Evolutionary conservation across 805 yeast genomes (phyloP).

Genomic region (Soucietia sequanensis): DNA sequence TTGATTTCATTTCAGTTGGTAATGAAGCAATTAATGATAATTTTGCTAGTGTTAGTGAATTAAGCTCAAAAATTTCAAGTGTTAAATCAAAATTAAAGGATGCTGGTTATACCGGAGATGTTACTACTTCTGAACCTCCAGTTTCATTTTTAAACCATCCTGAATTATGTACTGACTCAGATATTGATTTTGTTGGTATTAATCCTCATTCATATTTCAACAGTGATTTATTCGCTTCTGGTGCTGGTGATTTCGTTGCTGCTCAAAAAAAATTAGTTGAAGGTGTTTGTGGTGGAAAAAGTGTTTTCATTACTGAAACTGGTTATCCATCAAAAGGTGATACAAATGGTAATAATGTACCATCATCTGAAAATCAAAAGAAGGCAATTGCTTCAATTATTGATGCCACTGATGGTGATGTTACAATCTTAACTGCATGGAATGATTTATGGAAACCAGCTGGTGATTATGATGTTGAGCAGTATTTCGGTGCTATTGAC

Average conservation of each 20-base stretch:
- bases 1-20: constrained; percentile 78
- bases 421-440: constrained; percentile 74
- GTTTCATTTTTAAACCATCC: constrained; percentile 63
- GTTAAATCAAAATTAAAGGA: constrained; percentile 56
- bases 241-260: constrained; percentile 69
- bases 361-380: constrained; percentile 66
- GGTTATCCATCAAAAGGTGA: constrained; percentile 83
- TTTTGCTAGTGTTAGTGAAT: constrained; percentile 58
- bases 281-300: constrained; percentile 53
- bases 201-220: constrained; percentile 89
- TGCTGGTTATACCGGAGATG: constrained; percentile 75
- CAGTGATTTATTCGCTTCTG: constrained; percentile 53
- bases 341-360: constrained; percentile 71
- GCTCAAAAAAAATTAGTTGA: constrained; percentile 59
- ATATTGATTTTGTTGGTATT: constrained; percentile 78
- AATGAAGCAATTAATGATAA: constrained; percentile 80
- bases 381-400: constrained; percentile 67
- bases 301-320: constrained; percentile 73
- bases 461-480: constrained; percentile 83
- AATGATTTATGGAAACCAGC: constrained; percentile 87
- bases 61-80: constrained; percentile 59
- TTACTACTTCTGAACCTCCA: constrained; percentile 93
- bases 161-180: constrained; percentile 63
- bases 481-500: constrained; percentile 70
- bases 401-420: constrained; percentile 53